These are phyloP conservation scores for Conticribra guillardii DNA, from an alignment of 108 stramenopile species.

Conservation along the genomic window DNA sequence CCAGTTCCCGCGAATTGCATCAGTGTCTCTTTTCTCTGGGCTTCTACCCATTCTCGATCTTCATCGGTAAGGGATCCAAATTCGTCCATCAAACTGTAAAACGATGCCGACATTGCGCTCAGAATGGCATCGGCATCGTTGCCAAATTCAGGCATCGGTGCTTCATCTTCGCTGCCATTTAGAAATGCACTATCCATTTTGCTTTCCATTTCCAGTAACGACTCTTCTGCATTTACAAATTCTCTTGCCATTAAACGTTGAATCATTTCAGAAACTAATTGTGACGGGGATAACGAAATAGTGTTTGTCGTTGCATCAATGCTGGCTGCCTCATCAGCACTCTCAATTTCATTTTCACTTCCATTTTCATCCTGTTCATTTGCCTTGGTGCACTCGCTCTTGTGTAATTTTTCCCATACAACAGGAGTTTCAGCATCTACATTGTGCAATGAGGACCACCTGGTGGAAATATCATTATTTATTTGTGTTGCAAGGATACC, in stretches of 20 bases:
- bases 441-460: neutral
- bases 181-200: conserved; percentile 47
- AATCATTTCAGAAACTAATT: conserved; percentile 12
- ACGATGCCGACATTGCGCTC: conserved; percentile 20
- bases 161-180: conserved; percentile 15
- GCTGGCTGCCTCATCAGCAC: neutral
- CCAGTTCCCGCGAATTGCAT: conserved; percentile 26
- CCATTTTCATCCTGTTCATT: neutral
- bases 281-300: neutral
- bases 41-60: conserved; percentile 36
- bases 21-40: conserved; percentile 30
- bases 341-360: conserved; percentile 2
- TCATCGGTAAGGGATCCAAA: conserved; percentile 15
- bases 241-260: conserved; percentile 16
- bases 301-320: neutral
- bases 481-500: conserved; percentile 15
- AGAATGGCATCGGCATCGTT: conserved; percentile 48
- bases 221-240: conserved; percentile 24
- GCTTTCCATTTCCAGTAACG: conserved; percentile 27
- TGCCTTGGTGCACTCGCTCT: neutral
- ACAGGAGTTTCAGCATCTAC: neutral
- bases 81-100: conserved; percentile 6
- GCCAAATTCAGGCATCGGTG: conserved; percentile 61
- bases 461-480: conserved; percentile 2
- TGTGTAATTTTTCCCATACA: conserved; percentile 4